Evolutionary conservation across 306 rosid genomes (phyloP).

Genomic region (Casuarina equisetifolia): DNA sequence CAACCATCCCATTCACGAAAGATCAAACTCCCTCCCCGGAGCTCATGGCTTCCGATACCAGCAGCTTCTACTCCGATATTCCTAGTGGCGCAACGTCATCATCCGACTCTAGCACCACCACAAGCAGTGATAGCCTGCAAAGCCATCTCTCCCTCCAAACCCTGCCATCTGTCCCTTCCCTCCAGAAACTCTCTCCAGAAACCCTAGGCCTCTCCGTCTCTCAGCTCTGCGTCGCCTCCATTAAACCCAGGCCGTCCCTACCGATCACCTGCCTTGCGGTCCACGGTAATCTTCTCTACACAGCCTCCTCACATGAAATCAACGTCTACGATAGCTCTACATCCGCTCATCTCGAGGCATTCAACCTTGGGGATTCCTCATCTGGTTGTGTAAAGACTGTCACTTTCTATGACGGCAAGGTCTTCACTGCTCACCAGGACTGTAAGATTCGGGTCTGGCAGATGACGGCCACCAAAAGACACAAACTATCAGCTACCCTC

Average conservation of each 20-base stretch:
- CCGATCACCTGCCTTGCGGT: slow-evolving; percentile 70
- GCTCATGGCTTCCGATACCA: slow-evolving; percentile 26
- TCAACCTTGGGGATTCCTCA: slow-evolving; percentile 41
- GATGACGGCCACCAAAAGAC: slow-evolving; percentile 11
- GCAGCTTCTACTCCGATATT: slow-evolving; percentile 40
- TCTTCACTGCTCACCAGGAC: slow-evolving; percentile 83
- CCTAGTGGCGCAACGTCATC: slow-evolving; percentile 14
- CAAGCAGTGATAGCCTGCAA: slow-evolving; percentile 37
- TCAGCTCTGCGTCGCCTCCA: slow-evolving; percentile 40
- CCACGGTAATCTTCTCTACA: slow-evolving; percentile 55
- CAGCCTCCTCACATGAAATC: slow-evolving; percentile 61
- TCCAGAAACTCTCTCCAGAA: slow-evolving; percentile 57
- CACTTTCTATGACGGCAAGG: slow-evolving; percentile 36
- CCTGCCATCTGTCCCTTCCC: slow-evolving; percentile 77
- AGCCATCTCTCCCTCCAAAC: slow-evolving; percentile 67
- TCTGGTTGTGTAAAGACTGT: slow-evolving; percentile 74
- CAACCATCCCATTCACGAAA: slow-evolving; percentile 28
- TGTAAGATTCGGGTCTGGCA: slow-evolving; percentile 77
- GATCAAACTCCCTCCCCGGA: background rate
- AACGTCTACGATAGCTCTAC: slow-evolving; percentile 60
- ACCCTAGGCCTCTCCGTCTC: slow-evolving; percentile 35
- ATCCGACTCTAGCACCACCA: slow-evolving; percentile 28
- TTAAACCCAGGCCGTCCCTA: slow-evolving; percentile 36
- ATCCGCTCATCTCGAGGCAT: slow-evolving; percentile 31
- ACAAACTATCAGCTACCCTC: slow-evolving; percentile 46